Percentiles rank a stretch among this genome's conserved stretches.
Conservation (phyloP, 139 green algal species). For the Closterium sp. region DNA sequence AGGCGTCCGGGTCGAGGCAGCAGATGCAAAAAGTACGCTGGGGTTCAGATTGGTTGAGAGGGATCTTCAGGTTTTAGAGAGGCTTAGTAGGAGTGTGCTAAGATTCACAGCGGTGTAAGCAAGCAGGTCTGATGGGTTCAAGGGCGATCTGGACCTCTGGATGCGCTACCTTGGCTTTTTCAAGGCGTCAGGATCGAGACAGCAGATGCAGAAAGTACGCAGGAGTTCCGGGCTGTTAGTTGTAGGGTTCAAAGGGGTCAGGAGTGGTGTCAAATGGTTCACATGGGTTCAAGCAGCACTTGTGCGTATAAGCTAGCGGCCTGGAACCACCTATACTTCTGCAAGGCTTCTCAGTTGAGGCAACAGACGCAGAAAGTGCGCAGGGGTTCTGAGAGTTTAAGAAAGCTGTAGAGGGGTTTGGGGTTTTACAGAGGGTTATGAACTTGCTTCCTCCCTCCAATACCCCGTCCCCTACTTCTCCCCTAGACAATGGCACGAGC, state of each 20-base stretch:
- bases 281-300: constrained; percentile 66
- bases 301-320: no score
- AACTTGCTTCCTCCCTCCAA: no score
- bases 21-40: constrained; percentile 43
- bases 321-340: constrained; percentile 77
- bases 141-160: constrained; percentile 83
- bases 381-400: background rate
- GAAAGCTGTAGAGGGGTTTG: background rate
- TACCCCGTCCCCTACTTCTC: background rate
- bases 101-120: no score
- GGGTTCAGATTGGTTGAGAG: background rate
- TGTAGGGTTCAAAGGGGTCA: constrained; percentile 3
- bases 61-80: background rate
- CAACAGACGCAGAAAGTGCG: constrained; percentile 46
- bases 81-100: no score
- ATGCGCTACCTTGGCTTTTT: constrained; percentile 74
- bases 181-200: background rate
- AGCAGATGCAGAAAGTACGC: constrained; percentile 49
- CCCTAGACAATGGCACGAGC: constrained; percentile 71
- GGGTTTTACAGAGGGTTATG: background rate
- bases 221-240: no score
- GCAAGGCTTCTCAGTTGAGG: background rate
- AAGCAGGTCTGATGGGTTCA: no score
- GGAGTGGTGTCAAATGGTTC: background rate
- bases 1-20: background rate